Percentiles rank a stretch among this genome's conserved stretches.
phyloP scores from a whole-genome alignment of 2,329 filamentous ascomycete genomes.

The Leptographium lundbergii region DNA sequence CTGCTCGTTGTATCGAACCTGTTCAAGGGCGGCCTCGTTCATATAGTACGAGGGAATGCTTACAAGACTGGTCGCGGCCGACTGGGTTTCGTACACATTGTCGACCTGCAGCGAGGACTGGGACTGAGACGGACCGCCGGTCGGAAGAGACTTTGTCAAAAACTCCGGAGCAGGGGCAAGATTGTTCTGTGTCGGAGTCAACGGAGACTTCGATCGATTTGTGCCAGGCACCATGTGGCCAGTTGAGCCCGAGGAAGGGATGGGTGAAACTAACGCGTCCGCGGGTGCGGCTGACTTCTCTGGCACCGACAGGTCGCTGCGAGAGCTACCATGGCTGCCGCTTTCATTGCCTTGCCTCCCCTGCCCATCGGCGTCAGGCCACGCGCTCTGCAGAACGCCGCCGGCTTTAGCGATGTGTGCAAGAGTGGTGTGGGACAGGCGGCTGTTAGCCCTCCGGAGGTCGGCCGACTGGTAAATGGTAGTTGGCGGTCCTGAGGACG shows the following conservation, averaged over 20 bases:
- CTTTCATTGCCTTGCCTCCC: neutral
- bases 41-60: slow-evolving; percentile 12
- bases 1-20: slow-evolving; percentile 7
- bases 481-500: slow-evolving; percentile 55
- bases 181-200: slow-evolving; percentile 10
- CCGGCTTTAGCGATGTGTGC: slow-evolving; percentile 65
- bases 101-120: slow-evolving; percentile 13
- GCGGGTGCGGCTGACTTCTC: neutral
- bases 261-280: neutral
- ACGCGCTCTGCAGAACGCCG: neutral
- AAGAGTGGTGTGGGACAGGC: slow-evolving; percentile 71
- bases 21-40: slow-evolving; percentile 10
- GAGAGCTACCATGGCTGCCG: neutral
- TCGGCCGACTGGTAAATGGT: slow-evolving; percentile 65
- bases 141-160: neutral
- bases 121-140: too few species aligned
- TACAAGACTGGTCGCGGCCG: slow-evolving; percentile 10
- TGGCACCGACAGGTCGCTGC: neutral
- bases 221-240: slow-evolving; percentile 24
- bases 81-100: slow-evolving; percentile 10
- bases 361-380: neutral
- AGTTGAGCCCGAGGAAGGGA: neutral
- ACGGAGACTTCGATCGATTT: slow-evolving; percentile 31
- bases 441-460: slow-evolving; percentile 66
- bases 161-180: neutral